Base-by-base conservation (phyloP, 805 yeast species). In the Cyberlindnera maritima region DNA sequence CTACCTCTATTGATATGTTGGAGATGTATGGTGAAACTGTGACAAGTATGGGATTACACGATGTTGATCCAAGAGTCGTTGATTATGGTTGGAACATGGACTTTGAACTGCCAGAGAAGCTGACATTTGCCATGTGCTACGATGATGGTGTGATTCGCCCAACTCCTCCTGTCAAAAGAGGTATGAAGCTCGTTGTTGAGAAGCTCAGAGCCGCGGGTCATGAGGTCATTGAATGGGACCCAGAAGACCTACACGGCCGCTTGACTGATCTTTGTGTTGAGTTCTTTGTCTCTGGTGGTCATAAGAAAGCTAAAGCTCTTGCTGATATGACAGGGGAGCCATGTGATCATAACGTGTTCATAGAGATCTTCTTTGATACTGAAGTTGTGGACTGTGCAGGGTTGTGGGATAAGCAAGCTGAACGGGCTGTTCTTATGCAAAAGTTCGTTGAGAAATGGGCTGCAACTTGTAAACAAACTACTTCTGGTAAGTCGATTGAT, bases 151-250 rank as follows among this genome's bases (percentile, higher is more conserved):
- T 65, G 19, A 67, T 74, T 5, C 65, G 68, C 15, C 81, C 81
- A 8, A 70, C 75, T 18, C 77, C 82, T 9, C 80, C 80, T 2
- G 66, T 77, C 13, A 46, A 63, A 10, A 67, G 81, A 47, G 83
- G 76, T 2, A 36, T 80, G 46, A 58, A 69, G 19, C 56, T 54
- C 6, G 65, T 63, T 10, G 59, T 56, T 9, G 65, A 58, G 15
- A 54, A 55, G 36, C 55, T 71, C 33, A 54, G 55, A 23, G 68
- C 60, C 23, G 72, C 71, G 12, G 83, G 85, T 25, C 81, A 75
- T 48, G 76, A 75, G 47, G 70, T 77, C 11, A 66, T 80, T 36
- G 74, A 74, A 41, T 71, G 80, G 74, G 67, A 69, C n/a, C 40
- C 40, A 21, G 71, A 79, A 25, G 57, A 63, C 11, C 67, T 68